Conservation (phyloP, 225 moss, liverwort and hornwort genomes). For the Physcomitrellopsis africana region DNA sequence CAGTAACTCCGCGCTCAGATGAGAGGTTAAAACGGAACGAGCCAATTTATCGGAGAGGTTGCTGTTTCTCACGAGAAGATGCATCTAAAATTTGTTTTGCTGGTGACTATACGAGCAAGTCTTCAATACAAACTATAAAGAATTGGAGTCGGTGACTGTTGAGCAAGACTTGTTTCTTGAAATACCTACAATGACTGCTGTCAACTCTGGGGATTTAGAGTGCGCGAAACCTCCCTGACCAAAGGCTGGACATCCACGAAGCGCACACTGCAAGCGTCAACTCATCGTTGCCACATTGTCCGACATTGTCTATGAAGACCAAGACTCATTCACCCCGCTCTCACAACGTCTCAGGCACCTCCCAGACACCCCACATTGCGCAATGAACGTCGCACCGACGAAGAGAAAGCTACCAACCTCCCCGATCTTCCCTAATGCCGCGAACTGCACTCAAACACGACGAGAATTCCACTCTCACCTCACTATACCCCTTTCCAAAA, state of each 20-base stretch:
- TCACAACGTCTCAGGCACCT: not conserved
- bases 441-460: not conserved
- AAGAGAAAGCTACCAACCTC: not conserved
- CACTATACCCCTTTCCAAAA: not conserved
- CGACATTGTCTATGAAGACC: not conserved
- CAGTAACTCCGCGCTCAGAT: no score
- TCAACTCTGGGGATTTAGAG: no score
- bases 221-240: not conserved
- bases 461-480: constrained; percentile 19
- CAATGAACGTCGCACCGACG: not conserved
- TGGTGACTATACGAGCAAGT: no score
- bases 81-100: no score
- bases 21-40: no score
- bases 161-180: no score
- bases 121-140: no score
- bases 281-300: constrained; percentile 1
- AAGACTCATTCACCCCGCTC: not conserved
- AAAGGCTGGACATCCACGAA: not conserved
- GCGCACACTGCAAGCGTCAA: not conserved
- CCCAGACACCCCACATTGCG: constrained; percentile 6
- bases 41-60: no score
- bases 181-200: no score
- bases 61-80: no score
- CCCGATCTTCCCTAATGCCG: not conserved
- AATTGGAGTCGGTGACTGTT: no score